These are phyloP conservation scores for Vitis hybrid DNA, from an alignment of 177 flowering plant species.

Conservation along the genomic window DNA sequence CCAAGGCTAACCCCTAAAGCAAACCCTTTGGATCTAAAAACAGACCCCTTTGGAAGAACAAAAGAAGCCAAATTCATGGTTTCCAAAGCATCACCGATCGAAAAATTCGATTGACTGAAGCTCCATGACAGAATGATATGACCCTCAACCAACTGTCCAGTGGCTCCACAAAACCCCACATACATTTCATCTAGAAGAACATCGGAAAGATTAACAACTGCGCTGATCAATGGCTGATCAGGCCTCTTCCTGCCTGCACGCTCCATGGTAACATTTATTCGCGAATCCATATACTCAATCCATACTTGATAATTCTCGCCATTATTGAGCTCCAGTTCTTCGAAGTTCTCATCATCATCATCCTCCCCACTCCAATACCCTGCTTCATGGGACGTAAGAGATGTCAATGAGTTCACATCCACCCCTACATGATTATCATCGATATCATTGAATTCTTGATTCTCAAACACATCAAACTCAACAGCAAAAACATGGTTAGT, in stretches of 20 bases:
- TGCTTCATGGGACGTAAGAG: constrained; percentile 7
- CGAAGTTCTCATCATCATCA: constrained; percentile 7
- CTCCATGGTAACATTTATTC: constrained; percentile 17
- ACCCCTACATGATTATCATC: constrained; percentile 31
- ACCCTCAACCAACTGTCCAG: constrained; percentile 13
- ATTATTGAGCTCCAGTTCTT: constrained; percentile 17
- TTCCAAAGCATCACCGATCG: constrained; percentile 19
- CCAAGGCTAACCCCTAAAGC: constrained; percentile 9
- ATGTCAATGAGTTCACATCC: constrained; percentile 17
- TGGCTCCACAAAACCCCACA: constrained; percentile 20
- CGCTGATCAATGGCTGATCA: constrained; percentile 14
- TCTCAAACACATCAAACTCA: constrained; percentile 24
- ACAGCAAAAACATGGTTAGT: constrained; percentile 20
- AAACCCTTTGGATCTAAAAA: constrained; percentile 8
- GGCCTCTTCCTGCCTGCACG: constrained; percentile 10
- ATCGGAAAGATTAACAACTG: constrained; percentile 6
- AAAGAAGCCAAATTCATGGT: constrained; percentile 16
- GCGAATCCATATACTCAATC: constrained; percentile 18
- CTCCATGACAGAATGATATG: constrained; percentile 26
- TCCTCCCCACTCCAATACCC: constrained; percentile 12
- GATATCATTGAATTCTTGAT: constrained; percentile 23
- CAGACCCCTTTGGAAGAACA: not conserved
- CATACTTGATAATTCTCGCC: constrained; percentile 24
- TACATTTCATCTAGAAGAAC: constrained; percentile 14
- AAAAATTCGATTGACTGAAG: constrained; percentile 16